A percentile compares a stretch with the other conserved stretches of the same genome.
Evolutionary conservation across 148 eudicot species (phyloP).

Genomic region (Amaranthus cruentus): DNA sequence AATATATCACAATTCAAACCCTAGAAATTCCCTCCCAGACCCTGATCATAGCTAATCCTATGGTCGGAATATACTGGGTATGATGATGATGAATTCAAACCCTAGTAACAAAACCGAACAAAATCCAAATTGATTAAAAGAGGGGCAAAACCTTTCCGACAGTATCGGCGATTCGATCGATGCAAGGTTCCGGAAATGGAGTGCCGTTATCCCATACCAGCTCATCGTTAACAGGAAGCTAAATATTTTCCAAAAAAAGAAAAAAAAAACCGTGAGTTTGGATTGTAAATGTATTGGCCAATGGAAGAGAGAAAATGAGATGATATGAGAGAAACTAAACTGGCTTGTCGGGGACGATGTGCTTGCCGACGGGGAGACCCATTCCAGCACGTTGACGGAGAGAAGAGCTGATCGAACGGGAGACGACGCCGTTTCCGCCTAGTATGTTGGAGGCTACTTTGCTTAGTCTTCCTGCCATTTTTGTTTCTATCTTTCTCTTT

Average conservation of each 20-base stretch:
- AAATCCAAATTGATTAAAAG: background rate
- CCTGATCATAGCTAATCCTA: no score
- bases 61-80: no score
- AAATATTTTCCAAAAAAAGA: background rate
- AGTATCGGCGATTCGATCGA: constrained; percentile 92
- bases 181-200: constrained; percentile 80
- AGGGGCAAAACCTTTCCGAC: constrained; percentile 57
- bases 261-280: background rate
- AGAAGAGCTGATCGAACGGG: constrained; percentile 55
- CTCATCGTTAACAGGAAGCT: constrained; percentile 79
- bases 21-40: no score
- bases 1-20: background rate
- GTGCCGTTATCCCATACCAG: constrained; percentile 89
- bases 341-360: constrained; percentile 81
- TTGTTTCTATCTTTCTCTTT: background rate
- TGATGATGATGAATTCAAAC: no score
- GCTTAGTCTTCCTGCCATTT: constrained; percentile 72
- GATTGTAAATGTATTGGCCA: background rate
- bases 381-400: constrained; percentile 81
- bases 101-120: background rate
- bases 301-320: background rate
- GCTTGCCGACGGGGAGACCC: constrained; percentile 94
- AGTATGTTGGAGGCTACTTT: constrained; percentile 59
- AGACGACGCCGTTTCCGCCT: constrained; percentile 71
- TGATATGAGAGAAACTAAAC: constrained; percentile 23